Evolutionary conservation across 1,139 yeast species (phyloP).

Genomic region (Lodderomyces theae): DNA sequence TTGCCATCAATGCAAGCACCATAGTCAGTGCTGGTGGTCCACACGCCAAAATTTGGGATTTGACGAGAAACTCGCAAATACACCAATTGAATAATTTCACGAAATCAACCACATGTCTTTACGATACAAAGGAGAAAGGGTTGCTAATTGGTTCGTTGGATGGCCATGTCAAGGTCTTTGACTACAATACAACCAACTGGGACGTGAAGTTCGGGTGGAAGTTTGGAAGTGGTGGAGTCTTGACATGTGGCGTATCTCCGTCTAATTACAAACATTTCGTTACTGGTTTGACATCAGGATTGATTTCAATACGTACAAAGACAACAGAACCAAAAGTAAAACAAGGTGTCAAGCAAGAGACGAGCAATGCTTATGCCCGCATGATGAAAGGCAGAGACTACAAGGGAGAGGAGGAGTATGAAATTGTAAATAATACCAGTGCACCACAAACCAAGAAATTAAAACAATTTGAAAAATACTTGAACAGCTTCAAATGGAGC

Average conservation of each 20-base stretch:
- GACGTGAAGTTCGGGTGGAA: constrained; percentile 97
- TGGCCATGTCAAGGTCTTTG: constrained; percentile 95
- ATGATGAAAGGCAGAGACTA: constrained; percentile 92
- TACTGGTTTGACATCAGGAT: constrained; percentile 90
- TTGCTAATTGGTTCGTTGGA: constrained; percentile 90
- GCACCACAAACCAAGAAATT: constrained; percentile 56
- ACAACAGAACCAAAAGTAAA: constrained; percentile 61
- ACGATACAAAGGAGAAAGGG: constrained; percentile 68
- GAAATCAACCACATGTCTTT: constrained; percentile 85
- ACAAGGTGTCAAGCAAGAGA: constrained; percentile 48
- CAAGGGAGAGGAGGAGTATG: constrained; percentile 81
- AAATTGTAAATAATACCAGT: constrained; percentile 38
- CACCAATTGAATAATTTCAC: constrained; percentile 77
- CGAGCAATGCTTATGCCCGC: constrained; percentile 58
- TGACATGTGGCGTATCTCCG: constrained; percentile 88
- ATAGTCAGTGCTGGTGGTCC: constrained; percentile 87
- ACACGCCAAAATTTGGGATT: constrained; percentile 86
- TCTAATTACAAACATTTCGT: constrained; percentile 75
- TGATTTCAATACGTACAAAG: constrained; percentile 83
- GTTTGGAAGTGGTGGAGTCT: constrained; percentile 82
- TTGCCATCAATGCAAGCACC: constrained; percentile 76
- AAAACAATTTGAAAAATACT: constrained; percentile 76
- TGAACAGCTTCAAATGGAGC: constrained; percentile 86
- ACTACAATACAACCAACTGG: constrained; percentile 70
- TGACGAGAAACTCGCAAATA: constrained; percentile 67